Evolutionary conservation across 371 early-diverging fungal genomes (phyloP).

Genomic region (Nematocida ausubeli): DNA sequence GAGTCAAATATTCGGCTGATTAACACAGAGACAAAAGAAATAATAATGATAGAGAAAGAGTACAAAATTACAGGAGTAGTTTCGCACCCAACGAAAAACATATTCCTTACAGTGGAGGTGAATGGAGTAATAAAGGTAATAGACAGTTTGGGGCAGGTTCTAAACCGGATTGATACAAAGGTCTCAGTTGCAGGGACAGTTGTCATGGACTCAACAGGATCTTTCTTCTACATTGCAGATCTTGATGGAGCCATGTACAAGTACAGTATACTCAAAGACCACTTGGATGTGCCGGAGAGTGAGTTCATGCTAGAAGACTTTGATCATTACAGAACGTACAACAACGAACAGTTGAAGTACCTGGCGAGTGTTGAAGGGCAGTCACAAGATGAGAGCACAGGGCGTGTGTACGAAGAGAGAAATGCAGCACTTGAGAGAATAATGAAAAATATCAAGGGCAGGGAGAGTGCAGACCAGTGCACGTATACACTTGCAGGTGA

Average conservation of each 20-base stretch:
- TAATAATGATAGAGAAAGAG: constrained; percentile 34
- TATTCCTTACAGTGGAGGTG: constrained; percentile 37
- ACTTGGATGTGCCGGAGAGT: not conserved
- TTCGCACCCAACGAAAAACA: constrained; percentile 18
- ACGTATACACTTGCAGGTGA: not conserved
- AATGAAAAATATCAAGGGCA: not conserved
- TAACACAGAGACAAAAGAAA: constrained; percentile 5
- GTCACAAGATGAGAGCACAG: not conserved
- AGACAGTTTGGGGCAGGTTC: not conserved
- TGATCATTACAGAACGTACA: constrained; percentile 14
- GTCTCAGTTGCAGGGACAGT: constrained; percentile 36
- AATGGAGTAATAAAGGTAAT: constrained; percentile 43
- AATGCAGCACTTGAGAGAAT: not conserved
- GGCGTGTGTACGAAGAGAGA: constrained; percentile 14
- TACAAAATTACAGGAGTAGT: constrained; percentile 40
- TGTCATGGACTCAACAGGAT: constrained; percentile 14
- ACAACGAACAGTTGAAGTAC: not conserved
- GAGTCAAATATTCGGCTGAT: constrained; percentile 51
- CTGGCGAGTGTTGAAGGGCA: not conserved
- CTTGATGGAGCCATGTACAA: constrained; percentile 29
- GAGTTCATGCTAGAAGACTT: constrained; percentile 42
- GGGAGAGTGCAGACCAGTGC: not conserved
- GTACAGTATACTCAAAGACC: constrained; percentile 1
- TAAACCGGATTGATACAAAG: constrained; percentile 4
- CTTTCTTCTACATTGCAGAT: constrained; percentile 37